These are phyloP conservation scores for Lolium multiflorum DNA, from an alignment of 176 grass and related monocot genomes.

Conservation along the genomic window DNA sequence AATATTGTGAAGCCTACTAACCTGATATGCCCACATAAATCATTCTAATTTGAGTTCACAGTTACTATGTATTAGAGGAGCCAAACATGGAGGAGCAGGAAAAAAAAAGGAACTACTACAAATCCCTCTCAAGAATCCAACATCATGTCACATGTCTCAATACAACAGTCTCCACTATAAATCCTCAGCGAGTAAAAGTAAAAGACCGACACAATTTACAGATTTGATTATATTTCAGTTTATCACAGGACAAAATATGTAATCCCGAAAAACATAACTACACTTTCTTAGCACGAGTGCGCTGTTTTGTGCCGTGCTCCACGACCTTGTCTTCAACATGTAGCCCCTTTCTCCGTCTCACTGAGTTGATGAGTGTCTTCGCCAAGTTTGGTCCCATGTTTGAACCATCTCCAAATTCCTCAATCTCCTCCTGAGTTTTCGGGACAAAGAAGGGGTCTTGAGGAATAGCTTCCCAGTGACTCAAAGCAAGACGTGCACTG, in stretches of 20 bases:
- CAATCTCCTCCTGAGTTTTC: slow-evolving; percentile 84
- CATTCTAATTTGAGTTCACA: not conserved
- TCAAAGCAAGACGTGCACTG: slow-evolving; percentile 80
- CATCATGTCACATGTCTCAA: not conserved
- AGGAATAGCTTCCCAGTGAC: slow-evolving; percentile 82
- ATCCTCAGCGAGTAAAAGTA: not conserved
- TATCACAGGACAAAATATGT: slow-evolving; percentile 31
- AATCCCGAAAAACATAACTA: slow-evolving; percentile 29
- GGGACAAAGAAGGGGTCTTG: slow-evolving; percentile 88
- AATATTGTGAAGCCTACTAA: not conserved
- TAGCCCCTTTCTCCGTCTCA: slow-evolving; percentile 86
- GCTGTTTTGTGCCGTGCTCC: slow-evolving; percentile 92
- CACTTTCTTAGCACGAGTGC: slow-evolving; percentile 90
- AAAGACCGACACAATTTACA: not conserved
- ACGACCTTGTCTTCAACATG: slow-evolving; percentile 93
- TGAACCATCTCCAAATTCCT: slow-evolving; percentile 91
- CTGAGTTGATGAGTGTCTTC: slow-evolving; percentile 83
- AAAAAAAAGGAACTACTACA: not conserved
- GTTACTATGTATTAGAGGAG: not conserved
- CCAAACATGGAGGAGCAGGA: not conserved
- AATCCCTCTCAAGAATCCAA: not conserved
- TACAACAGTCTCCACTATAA: not conserved
- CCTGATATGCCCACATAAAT: not conserved
- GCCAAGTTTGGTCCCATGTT: slow-evolving; percentile 84
- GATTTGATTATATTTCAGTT: slow-evolving; percentile 31